Conservation (phyloP, 2,329 filamentous ascomycete genomes). For the Pseudomassariella vexata region DNA sequence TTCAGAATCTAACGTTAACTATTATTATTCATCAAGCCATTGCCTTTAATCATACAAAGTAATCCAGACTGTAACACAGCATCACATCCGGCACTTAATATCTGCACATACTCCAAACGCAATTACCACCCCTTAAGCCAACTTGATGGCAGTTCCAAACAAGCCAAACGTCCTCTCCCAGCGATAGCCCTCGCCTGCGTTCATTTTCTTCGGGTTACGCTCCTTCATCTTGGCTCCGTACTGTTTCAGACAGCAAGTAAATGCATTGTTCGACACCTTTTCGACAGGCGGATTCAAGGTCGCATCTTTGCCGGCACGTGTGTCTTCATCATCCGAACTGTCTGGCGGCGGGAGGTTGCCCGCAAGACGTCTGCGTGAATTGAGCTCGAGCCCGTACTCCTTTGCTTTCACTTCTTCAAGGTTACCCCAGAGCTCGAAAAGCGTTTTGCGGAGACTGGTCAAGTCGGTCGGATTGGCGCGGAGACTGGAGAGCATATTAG, state of each 20-base stretch:
- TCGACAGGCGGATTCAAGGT: neutral
- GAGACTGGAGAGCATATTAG: constrained; percentile 38
- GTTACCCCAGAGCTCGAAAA: constrained; percentile 82
- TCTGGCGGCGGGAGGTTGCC: constrained; percentile 27
- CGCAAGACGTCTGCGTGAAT: constrained; percentile 16
- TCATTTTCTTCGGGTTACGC: constrained; percentile 32
- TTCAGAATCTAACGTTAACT: too few relatives aligned
- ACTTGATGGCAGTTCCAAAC: constrained; percentile 60
- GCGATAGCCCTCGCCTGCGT: constrained; percentile 37
- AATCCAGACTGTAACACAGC: too few relatives aligned
- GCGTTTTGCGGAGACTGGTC: constrained; percentile 54
- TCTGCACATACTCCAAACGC: too few relatives aligned
- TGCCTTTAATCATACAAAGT: too few relatives aligned
- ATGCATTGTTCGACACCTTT: constrained; percentile 50
- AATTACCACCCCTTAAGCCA: too few relatives aligned
- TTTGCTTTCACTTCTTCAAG: constrained; percentile 63
- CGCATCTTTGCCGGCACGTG: neutral
- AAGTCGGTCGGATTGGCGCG: constrained; percentile 44
- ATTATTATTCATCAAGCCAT: too few relatives aligned
- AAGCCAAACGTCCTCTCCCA: constrained; percentile 62
- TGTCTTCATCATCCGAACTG: constrained; percentile 24
- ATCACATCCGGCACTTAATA: too few relatives aligned
- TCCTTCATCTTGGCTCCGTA: constrained; percentile 53
- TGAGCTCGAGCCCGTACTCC: constrained; percentile 20
- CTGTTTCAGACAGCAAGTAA: constrained; percentile 65